phyloP scores from a whole-genome alignment of 495 filamentous ascomycete genomes.

The Hypoxylon intermedium region DNA sequence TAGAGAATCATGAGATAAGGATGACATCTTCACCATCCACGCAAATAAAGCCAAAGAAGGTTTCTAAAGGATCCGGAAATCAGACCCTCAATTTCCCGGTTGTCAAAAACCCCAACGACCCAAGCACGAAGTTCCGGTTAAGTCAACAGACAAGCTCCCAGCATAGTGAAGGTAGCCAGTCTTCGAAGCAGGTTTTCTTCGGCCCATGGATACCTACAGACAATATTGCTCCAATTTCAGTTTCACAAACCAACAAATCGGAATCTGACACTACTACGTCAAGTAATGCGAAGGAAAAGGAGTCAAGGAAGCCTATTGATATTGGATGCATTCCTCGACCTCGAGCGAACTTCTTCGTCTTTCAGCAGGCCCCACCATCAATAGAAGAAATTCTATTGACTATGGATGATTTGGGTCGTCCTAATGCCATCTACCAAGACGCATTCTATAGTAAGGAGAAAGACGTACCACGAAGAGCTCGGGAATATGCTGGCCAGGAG shows the following conservation, averaged over 20 bases:
- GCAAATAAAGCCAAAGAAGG: slow-evolving; percentile 29
- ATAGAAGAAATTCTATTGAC: slow-evolving; percentile 49
- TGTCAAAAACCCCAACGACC: slow-evolving; percentile 78
- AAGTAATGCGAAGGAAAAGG: slow-evolving; percentile 2
- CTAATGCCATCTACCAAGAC: slow-evolving; percentile 76
- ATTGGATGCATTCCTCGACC: slow-evolving; percentile 34
- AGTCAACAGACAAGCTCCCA: slow-evolving; percentile 68
- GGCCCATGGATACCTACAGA: slow-evolving; percentile 23
- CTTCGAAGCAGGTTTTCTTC: slow-evolving; percentile 51
- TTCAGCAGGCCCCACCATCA: slow-evolving; percentile 48
- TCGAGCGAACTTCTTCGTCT: slow-evolving; percentile 33
- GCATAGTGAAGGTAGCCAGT: slow-evolving; percentile 43
- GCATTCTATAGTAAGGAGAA: slow-evolving; percentile 85
- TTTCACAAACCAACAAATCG: slow-evolving; percentile 4
- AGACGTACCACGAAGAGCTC: slow-evolving; percentile 79
- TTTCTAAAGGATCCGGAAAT: slow-evolving; percentile 32
- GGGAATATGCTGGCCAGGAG: slow-evolving; percentile 89
- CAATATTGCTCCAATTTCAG: slow-evolving; percentile 2
- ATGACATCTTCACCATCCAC: slow-evolving; percentile 28
- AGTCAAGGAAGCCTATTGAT: slow-evolving; percentile 15
- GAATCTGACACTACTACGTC: slow-evolving; percentile 13
- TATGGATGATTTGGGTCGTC: slow-evolving; percentile 51
- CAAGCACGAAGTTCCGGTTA: slow-evolving; percentile 67
- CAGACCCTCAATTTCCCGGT: slow-evolving; percentile 71
- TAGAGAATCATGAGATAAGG: not conserved